Conservation (phyloP, 1,284 basidiomycete species). For the Caloboletus firmus region DNA sequence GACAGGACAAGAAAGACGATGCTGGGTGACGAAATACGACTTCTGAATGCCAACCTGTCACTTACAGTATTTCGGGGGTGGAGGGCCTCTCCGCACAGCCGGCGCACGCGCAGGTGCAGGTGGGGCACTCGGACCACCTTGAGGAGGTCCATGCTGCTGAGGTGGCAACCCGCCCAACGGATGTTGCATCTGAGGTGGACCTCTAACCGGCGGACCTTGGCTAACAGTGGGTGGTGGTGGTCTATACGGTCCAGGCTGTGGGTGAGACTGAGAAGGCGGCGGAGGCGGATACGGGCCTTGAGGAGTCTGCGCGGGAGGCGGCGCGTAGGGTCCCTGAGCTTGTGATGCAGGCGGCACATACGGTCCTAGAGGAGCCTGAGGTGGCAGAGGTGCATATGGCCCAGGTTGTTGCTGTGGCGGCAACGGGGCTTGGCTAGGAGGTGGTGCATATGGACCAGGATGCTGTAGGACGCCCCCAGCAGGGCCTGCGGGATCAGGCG, state of each 20-base stretch:
- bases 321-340: conserved; percentile 35
- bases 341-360: conserved; percentile 23
- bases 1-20: neutral
- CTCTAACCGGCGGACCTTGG: conserved; percentile 23
- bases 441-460: conserved; percentile 35
- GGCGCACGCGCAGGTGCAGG: conserved; percentile 40
- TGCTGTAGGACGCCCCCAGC: conserved; percentile 28
- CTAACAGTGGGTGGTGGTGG: conserved; percentile 16
- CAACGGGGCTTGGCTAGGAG: conserved; percentile 20
- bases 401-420: conserved; percentile 40
- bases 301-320: conserved; percentile 20
- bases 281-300: conserved; percentile 27
- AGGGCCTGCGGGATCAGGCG: conserved; percentile 38
- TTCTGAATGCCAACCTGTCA: conserved; percentile 23
- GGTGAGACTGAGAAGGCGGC: conserved; percentile 15
- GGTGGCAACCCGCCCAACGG: conserved; percentile 24
- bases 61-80: conserved; percentile 84
- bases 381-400: conserved; percentile 37
- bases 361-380: conserved; percentile 15
- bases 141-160: conserved; percentile 38
- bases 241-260: conserved; percentile 18
- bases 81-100: conserved; percentile 39
- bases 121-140: conserved; percentile 41
- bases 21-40: neutral
- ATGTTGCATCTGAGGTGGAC: conserved; percentile 25